Evolutionary conservation across 2,329 filamentous ascomycete species (phyloP).

Genomic region (Trichoderma sp.): DNA sequence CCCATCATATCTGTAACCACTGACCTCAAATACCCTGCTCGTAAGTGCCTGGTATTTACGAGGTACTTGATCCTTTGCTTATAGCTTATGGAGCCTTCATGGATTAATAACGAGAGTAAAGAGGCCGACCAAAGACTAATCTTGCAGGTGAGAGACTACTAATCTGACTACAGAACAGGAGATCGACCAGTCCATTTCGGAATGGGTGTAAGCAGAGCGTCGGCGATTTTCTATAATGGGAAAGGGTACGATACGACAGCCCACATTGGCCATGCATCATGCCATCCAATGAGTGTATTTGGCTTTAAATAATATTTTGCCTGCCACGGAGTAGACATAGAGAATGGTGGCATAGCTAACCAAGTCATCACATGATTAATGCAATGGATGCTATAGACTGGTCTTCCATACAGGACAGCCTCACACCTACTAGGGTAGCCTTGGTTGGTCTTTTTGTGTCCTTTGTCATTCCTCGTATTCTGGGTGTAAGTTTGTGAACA

Average conservation of each 20-base stretch:
- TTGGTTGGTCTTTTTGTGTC: not conserved
- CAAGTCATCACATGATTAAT: not conserved
- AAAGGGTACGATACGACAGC: not conserved
- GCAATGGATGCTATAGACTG: not conserved
- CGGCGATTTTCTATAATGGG: not conserved
- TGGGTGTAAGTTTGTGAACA: not conserved
- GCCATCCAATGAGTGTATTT: not conserved
- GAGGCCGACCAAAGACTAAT: not conserved
- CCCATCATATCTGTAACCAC: not conserved
- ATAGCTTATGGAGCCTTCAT: not conserved
- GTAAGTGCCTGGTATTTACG: not conserved
- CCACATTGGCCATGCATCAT: not conserved
- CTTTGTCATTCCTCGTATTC: not conserved
- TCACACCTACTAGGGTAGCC: not conserved
- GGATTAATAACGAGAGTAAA: not conserved
- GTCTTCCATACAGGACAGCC: not conserved
- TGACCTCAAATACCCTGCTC: not conserved
- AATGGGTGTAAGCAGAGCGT: not conserved
- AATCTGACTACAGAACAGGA: not conserved
- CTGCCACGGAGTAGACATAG: not conserved
- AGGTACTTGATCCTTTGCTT: not conserved
- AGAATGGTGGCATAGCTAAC: not conserved
- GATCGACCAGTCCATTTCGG: not conserved
- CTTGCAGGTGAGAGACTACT: not conserved
- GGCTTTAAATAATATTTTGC: not conserved